These are phyloP conservation scores for Polygonum maritimum DNA, from an alignment of 148 eudicot species.

Conservation along the genomic window DNA sequence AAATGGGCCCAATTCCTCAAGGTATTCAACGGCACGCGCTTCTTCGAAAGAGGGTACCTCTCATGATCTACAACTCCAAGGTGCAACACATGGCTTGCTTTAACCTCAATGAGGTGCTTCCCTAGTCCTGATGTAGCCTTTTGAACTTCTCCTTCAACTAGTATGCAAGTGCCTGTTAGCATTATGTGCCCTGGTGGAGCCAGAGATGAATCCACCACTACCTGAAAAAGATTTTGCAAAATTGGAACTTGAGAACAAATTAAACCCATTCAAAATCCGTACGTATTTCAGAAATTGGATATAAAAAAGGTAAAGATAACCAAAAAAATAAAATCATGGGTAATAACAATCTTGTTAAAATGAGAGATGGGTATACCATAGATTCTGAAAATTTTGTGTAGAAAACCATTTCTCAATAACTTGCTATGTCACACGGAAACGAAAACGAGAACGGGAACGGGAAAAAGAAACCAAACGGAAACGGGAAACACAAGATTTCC, in stretches of 20 bases:
- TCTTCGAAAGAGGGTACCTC: conserved; percentile 74
- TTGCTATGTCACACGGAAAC: no score
- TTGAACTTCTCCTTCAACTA: conserved; percentile 69
- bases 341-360: neutral
- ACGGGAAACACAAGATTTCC: no score
- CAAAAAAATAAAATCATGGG: neutral
- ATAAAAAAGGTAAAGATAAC: no score
- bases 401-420: no score
- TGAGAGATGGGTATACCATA: neutral
- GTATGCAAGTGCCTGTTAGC: conserved; percentile 67
- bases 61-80: conserved; percentile 67
- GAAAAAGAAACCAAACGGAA: no score
- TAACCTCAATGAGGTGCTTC: conserved; percentile 61
- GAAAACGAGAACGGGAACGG: no score
- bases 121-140: conserved; percentile 43
- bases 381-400: no score
- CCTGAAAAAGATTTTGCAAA: conserved; percentile 25
- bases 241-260: neutral
- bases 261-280: neutral
- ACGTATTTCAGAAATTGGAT: no score
- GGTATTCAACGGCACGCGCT: conserved; percentile 52
- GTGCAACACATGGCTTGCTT: conserved; percentile 64
- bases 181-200: conserved; percentile 46
- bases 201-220: conserved; percentile 65
- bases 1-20: conserved; percentile 67